Conservation (phyloP, 495 filamentous ascomycete genomes). For the Thermothielavioides terrestris region DNA sequence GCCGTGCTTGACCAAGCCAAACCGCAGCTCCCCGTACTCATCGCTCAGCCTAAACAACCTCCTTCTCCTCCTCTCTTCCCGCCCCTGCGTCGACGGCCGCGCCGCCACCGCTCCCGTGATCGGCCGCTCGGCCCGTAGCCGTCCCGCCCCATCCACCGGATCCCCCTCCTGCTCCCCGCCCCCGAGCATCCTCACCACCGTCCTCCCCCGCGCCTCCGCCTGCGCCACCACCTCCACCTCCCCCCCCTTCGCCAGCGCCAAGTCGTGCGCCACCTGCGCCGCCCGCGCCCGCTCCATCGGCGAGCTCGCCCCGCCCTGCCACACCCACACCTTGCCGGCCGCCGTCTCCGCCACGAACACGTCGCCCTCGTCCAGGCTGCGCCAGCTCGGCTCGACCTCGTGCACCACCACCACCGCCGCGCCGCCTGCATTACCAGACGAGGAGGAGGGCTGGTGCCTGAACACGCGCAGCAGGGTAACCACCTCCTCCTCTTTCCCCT, state of each 20-base stretch:
- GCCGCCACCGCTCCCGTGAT: background rate
- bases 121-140: background rate
- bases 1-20: background rate
- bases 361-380: background rate
- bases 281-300: background rate
- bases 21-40: background rate
- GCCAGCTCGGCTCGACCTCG: background rate
- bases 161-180: background rate
- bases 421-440: no score
- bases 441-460: background rate
- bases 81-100: background rate
- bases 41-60: background rate
- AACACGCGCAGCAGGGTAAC: background rate
- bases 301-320: background rate
- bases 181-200: background rate
- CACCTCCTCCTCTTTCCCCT: background rate
- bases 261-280: conserved; percentile 1
- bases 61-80: background rate
- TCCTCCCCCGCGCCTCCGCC: background rate
- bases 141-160: background rate
- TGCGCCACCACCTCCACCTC: conserved; percentile 1
- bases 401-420: background rate
- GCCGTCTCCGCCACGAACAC: background rate
- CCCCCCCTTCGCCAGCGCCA: background rate
- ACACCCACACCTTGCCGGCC: background rate